Percentiles rank a stretch among this genome's conserved stretches.
Evolutionary conservation across 2,329 filamentous ascomycete genomes (phyloP).

Genomic region (Chrysoporthe austroafricana): DNA sequence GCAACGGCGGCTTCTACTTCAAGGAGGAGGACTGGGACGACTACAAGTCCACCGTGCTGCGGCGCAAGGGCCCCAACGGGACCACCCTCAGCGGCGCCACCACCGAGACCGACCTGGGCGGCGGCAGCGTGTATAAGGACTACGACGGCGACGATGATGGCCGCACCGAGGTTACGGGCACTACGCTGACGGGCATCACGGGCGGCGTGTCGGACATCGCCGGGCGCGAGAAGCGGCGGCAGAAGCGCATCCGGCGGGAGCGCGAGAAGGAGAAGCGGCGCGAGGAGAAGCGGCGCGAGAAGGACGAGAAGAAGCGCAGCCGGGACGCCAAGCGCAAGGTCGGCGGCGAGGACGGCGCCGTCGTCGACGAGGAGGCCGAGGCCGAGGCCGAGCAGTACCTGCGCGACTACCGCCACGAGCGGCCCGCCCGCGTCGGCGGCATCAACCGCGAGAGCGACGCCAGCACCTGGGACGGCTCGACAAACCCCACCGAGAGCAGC

Average conservation of each 20-base stretch:
- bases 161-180: constrained; percentile 41
- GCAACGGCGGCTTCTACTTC: constrained; percentile 92
- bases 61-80: constrained; percentile 87
- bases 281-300: constrained; percentile 40
- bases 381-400: constrained; percentile 70
- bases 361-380: constrained; percentile 68
- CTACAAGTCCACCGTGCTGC: constrained; percentile 92
- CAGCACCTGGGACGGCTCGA: constrained; percentile 75
- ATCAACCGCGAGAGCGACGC: constrained; percentile 83
- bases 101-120: constrained; percentile 80
- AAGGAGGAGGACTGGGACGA: constrained; percentile 91
- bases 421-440: constrained; percentile 83
- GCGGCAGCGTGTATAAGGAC: constrained; percentile 81
- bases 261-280: constrained; percentile 50
- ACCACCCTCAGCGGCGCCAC: constrained; percentile 83
- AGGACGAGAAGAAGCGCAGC: constrained; percentile 39
- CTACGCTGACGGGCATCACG: constrained; percentile 57
- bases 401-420: constrained; percentile 83
- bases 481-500: constrained; percentile 66
- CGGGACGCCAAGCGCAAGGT: constrained; percentile 46
- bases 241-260: constrained; percentile 58
- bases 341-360: constrained; percentile 63
- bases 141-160: constrained; percentile 41
- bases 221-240: constrained; percentile 57
- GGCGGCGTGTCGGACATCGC: constrained; percentile 60